Conservation (phyloP, 2,329 filamentous ascomycete species). For the Westerdykella ornata region DNA sequence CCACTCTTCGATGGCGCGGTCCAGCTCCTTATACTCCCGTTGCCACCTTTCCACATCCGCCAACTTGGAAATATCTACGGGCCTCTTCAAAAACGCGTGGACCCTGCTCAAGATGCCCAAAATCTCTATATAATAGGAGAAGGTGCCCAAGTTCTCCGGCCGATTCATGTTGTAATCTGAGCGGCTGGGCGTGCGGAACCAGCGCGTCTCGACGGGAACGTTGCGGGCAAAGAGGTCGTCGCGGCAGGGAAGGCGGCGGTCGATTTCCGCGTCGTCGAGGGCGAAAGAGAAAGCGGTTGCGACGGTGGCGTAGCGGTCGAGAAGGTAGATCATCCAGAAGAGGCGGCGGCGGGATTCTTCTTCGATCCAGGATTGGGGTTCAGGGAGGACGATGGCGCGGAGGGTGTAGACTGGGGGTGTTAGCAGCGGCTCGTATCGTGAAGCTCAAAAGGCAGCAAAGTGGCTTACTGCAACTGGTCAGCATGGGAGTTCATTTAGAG, state of each 20-base stretch:
- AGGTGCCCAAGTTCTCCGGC: slow-evolving; percentile 76
- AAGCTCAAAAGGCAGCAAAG: too few relatives aligned
- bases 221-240: slow-evolving; percentile 83
- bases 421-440: too few relatives aligned
- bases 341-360: slow-evolving; percentile 77
- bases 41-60: slow-evolving; percentile 89
- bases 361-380: slow-evolving; percentile 78
- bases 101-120: slow-evolving; percentile 80
- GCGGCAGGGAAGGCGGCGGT: slow-evolving; percentile 76
- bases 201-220: slow-evolving; percentile 73
- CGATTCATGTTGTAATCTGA: slow-evolving; percentile 60
- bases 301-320: slow-evolving; percentile 85
- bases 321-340: slow-evolving; percentile 91
- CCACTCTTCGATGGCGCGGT: slow-evolving; percentile 73
- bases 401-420: slow-evolving; percentile 60
- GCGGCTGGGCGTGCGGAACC: slow-evolving; percentile 54
- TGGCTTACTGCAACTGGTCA: too few relatives aligned
- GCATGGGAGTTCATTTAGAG: too few relatives aligned
- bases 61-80: slow-evolving; percentile 78
- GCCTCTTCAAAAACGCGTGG: slow-evolving; percentile 80
- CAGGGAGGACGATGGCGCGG: slow-evolving; percentile 74
- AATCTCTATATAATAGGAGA: slow-evolving; percentile 86
- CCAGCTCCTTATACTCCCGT: slow-evolving; percentile 74
- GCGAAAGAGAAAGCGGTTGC: slow-evolving; percentile 90
- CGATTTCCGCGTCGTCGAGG: slow-evolving; percentile 81